A percentile compares a stretch with the other conserved stretches of the same genome.
These are phyloP conservation scores for Penicillium capsulatum DNA, from an alignment of 2,329 filamentous ascomycete species.

Conservation along the genomic window DNA sequence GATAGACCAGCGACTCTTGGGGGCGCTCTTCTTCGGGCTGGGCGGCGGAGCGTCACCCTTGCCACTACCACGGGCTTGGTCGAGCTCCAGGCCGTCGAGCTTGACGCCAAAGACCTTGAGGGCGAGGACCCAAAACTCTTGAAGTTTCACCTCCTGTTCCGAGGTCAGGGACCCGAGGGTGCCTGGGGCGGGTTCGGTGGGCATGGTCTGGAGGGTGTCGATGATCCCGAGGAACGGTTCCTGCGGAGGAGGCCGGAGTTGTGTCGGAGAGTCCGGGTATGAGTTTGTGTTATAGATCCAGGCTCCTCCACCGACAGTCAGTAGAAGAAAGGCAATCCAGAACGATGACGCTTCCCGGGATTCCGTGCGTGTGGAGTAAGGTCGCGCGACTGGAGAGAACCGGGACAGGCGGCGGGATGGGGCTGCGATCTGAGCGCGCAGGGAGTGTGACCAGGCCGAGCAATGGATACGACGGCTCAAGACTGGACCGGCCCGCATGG, in stretches of 20 bases:
- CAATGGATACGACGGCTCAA: conserved; percentile 30
- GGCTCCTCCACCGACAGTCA: conserved; percentile 34
- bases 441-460: conserved; percentile 26
- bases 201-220: conserved; percentile 37
- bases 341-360: conserved; percentile 36
- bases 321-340: conserved; percentile 36
- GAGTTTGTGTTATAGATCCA: conserved; percentile 32
- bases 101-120: conserved; percentile 70
- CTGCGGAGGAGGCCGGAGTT: conserved; percentile 13
- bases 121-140: conserved; percentile 75
- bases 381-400: conserved; percentile 23
- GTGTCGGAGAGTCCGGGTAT: conserved; percentile 11
- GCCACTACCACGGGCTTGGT: conserved; percentile 10
- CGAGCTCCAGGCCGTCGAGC: conserved; percentile 25
- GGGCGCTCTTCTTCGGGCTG: conserved; percentile 52
- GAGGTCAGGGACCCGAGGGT: conserved; percentile 81
- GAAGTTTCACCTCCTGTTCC: conserved; percentile 83
- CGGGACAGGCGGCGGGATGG: conserved; percentile 20
- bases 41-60: conserved; percentile 19
- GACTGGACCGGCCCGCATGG: conserved; percentile 34
- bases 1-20: conserved; percentile 69
- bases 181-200: conserved; percentile 47
- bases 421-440: conserved; percentile 23
- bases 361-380: conserved; percentile 26
- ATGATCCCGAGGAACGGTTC: conserved; percentile 32